A percentile compares a stretch with the other conserved stretches of the same genome.
Evolutionary conservation across 805 yeast genomes (phyloP).

Genomic region (Cyberlindnera bimundalis): DNA sequence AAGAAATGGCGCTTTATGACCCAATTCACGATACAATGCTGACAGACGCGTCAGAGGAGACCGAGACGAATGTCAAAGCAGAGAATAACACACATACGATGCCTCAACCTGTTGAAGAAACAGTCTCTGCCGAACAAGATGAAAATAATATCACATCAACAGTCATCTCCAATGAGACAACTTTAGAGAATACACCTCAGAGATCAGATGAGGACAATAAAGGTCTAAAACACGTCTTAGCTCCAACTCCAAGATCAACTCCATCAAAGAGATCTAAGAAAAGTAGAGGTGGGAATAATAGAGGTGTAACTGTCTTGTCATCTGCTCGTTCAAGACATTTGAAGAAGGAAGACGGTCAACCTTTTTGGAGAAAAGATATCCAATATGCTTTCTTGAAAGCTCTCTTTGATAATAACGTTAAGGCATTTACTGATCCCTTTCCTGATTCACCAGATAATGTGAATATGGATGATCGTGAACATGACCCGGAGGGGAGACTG

Average conservation of each 20-base stretch:
- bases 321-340: slow-evolving; percentile 51
- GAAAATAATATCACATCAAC: neutral
- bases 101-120: too few relatives aligned
- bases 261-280: slow-evolving; percentile 16
- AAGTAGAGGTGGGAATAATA: slow-evolving; percentile 13
- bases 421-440: slow-evolving; percentile 67
- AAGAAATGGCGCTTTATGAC: slow-evolving; percentile 12
- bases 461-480: slow-evolving; percentile 31
- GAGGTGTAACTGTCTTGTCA: slow-evolving; percentile 19
- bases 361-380: slow-evolving; percentile 83
- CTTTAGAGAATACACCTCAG: neutral
- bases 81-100: neutral
- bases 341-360: slow-evolving; percentile 90
- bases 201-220: neutral
- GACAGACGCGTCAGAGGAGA: neutral
- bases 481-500: slow-evolving; percentile 41
- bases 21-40: slow-evolving; percentile 18
- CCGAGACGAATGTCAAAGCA: neutral
- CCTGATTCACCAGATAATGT: slow-evolving; percentile 36
- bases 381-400: slow-evolving; percentile 73
- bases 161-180: neutral
- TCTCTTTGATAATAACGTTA: slow-evolving; percentile 58
- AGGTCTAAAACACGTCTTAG: slow-evolving; percentile 6
- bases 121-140: too few relatives aligned
- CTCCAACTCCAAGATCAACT: slow-evolving; percentile 7